Percentiles rank a stretch among this genome's conserved stretches.
phyloP scores from a whole-genome alignment of 306 rosid species.

The Lotus japonicus region DNA sequence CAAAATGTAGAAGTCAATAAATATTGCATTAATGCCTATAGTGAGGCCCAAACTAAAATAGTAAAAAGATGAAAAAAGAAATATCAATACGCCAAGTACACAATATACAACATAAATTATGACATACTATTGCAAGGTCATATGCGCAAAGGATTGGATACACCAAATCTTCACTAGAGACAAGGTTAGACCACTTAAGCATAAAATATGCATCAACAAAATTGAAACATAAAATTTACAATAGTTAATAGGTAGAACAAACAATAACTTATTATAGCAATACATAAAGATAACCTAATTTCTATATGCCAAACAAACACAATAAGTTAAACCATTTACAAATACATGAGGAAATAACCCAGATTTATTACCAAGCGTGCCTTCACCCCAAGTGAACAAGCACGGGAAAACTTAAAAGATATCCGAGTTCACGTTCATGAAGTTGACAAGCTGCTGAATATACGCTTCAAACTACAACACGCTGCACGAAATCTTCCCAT shows the following conservation, averaged over 20 bases:
- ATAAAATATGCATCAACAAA: slow-evolving; percentile 20
- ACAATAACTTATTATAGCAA: slow-evolving; percentile 25
- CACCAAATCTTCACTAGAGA: slow-evolving; percentile 13
- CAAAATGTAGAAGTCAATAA: background rate
- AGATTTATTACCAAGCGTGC: slow-evolving; percentile 18
- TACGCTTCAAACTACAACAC: slow-evolving; percentile 87
- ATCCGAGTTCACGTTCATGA: slow-evolving; percentile 19
- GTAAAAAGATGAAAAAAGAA: background rate
- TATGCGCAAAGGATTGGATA: background rate
- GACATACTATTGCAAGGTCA: background rate
- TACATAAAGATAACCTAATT: slow-evolving; percentile 31
- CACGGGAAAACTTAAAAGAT: slow-evolving; percentile 5
- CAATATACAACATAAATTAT: background rate
- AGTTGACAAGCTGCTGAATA: slow-evolving; percentile 79
- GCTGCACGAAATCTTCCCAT: slow-evolving; percentile 67
- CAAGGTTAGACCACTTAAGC: background rate
- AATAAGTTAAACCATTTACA: slow-evolving; percentile 35
- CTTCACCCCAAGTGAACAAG: slow-evolving; percentile 18
- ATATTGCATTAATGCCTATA: too few species aligned
- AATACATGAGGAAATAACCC: slow-evolving; percentile 17
- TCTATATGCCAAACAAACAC: slow-evolving; percentile 38
- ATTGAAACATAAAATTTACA: slow-evolving; percentile 27
- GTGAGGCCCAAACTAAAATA: background rate
- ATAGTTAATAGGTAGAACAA: background rate
- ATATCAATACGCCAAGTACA: background rate